Conservation (phyloP, 2,329 filamentous ascomycete species). For the Aspergillus candidus region DNA sequence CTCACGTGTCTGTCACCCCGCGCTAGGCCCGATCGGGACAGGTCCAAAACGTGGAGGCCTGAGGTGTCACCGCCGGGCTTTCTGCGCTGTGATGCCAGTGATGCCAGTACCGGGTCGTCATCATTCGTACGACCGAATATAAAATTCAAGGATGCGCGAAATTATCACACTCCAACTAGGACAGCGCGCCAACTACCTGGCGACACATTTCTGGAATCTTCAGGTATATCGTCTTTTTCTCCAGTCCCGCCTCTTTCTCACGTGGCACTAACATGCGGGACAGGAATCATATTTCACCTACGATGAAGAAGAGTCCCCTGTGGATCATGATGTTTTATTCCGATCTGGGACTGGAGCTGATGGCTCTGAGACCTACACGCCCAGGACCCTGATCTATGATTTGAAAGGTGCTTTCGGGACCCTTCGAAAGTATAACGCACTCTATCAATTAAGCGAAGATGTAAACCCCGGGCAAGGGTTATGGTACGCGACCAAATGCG, state of each 20-base stretch:
- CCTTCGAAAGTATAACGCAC: slow-evolving; percentile 75
- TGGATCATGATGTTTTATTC: slow-evolving; percentile 86
- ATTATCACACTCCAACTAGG: slow-evolving; percentile 92
- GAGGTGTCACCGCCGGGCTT: too few relatives aligned
- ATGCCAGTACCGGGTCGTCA: not conserved
- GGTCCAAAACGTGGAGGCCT: not conserved
- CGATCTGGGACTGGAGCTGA: slow-evolving; percentile 74
- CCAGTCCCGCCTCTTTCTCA: slow-evolving; percentile 2
- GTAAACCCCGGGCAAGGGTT: slow-evolving; percentile 32
- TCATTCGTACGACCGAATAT: not conserved
- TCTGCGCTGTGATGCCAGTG: not conserved
- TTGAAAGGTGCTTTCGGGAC: slow-evolving; percentile 90
- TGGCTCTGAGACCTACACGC: slow-evolving; percentile 85
- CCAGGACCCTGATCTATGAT: slow-evolving; percentile 88
- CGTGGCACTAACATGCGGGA: not conserved
- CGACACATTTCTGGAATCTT: slow-evolving; percentile 95
- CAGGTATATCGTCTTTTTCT: slow-evolving; percentile 55
- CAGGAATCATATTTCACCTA: slow-evolving; percentile 98
- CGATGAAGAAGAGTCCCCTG: slow-evolving; percentile 54
- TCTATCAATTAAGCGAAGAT: slow-evolving; percentile 61
- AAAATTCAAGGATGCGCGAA: slow-evolving; percentile 66
- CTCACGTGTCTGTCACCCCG: slow-evolving; percentile 18
- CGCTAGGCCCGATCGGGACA: slow-evolving; percentile 5
- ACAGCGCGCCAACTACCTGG: slow-evolving; percentile 85
- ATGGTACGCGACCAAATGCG: slow-evolving; percentile 34